Percentiles rank a stretch among this genome's conserved stretches.
Evolutionary conservation across 192 early-diverging fungal species (phyloP).

Genomic region (Umbelopsis isabellina): DNA sequence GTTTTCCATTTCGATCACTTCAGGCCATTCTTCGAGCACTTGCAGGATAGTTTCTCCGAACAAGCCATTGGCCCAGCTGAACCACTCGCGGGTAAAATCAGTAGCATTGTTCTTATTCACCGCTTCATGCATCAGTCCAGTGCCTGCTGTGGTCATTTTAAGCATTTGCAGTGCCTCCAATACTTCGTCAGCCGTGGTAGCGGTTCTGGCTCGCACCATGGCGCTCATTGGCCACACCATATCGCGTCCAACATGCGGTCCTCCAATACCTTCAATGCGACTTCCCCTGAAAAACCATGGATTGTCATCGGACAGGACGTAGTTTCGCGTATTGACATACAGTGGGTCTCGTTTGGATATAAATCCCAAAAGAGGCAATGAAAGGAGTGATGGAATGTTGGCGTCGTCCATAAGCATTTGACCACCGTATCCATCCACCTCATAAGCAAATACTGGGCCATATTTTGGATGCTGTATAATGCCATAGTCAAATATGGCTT

Average conservation of each 20-base stretch:
- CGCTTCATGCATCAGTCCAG: conserved; percentile 69
- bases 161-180: conserved; percentile 59
- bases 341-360: conserved; percentile 45
- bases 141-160: conserved; percentile 47
- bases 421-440: conserved; percentile 74
- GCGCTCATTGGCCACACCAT: conserved; percentile 75
- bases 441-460: conserved; percentile 67
- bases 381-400: conserved; percentile 65
- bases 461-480: conserved; percentile 52
- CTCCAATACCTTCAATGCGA: conserved; percentile 58
- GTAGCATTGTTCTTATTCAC: conserved; percentile 48
- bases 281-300: conserved; percentile 66
- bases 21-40: conserved; percentile 25
- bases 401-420: conserved; percentile 72
- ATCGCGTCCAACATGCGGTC: conserved; percentile 55
- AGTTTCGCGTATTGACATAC: conserved; percentile 60
- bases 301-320: conserved; percentile 65
- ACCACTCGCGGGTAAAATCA: conserved; percentile 53
- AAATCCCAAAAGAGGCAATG: conserved; percentile 66
- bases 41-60: conserved; percentile 47
- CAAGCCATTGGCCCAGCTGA: conserved; percentile 68
- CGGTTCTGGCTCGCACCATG: conserved; percentile 57
- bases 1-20: conserved; percentile 18
- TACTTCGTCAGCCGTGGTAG: conserved; percentile 50
- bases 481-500: conserved; percentile 55